Percentiles rank a stretch among this genome's conserved stretches.
These are phyloP conservation scores for Xylariaceae sp. DNA, from an alignment of 2,329 filamentous ascomycete genomes.

Conservation along the genomic window DNA sequence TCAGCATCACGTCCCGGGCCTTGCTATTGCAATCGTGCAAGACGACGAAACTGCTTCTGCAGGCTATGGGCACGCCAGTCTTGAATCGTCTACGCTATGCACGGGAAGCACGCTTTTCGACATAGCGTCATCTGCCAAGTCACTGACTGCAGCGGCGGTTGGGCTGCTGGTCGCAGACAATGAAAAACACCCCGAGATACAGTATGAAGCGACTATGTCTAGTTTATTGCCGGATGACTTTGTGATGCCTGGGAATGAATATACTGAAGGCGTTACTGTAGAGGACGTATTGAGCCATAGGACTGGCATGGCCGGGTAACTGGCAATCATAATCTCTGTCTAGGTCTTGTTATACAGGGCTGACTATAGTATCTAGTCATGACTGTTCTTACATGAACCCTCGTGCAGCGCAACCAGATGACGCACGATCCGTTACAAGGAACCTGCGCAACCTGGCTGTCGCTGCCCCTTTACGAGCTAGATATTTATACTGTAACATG, in stretches of 20 bases:
- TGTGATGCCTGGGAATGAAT: conserved; percentile 29
- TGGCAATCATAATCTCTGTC: background rate
- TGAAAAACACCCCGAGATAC: conserved; percentile 39
- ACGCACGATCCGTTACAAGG: conserved; percentile 31
- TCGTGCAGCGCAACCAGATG: conserved; percentile 24
- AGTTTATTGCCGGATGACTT: conserved; percentile 37
- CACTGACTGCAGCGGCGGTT: conserved; percentile 36
- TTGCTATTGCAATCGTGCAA: conserved; percentile 33
- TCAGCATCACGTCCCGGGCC: conserved; percentile 35
- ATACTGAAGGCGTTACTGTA: conserved; percentile 35
- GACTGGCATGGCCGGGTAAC: conserved; percentile 34
- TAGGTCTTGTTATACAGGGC: background rate
- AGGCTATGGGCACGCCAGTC: conserved; percentile 37
- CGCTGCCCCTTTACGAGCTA: conserved; percentile 28
- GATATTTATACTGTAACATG: conserved; percentile 33
- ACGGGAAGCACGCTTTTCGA: conserved; percentile 40
- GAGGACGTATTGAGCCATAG: conserved; percentile 37
- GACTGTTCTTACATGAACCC: conserved; percentile 28
- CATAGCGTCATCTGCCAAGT: conserved; percentile 41
- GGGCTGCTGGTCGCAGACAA: conserved; percentile 42
- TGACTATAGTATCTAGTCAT: conserved; percentile 23
- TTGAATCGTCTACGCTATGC: conserved; percentile 36
- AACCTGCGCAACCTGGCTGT: conserved; percentile 34
- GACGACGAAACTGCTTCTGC: conserved; percentile 28
- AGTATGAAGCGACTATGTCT: conserved; percentile 37